Base-by-base conservation (phyloP, 192 early-diverging fungal genomes). In the Coemansia sp. region DNA sequence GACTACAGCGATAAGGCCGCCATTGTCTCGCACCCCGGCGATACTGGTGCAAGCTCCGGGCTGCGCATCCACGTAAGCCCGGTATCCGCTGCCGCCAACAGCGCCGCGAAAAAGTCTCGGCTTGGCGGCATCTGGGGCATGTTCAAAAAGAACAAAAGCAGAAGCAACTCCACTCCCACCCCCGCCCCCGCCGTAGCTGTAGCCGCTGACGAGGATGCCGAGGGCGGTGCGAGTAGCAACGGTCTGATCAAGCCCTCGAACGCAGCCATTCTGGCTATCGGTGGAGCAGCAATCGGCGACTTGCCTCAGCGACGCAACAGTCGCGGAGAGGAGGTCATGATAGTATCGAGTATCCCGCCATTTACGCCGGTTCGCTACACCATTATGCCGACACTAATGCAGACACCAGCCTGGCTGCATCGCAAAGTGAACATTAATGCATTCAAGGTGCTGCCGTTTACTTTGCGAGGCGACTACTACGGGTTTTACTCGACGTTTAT, bases 401-500 rank as follows among this genome's bases (percentile, higher is more conserved):
- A 83, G 66, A 77, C 80, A 0, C 80, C 80, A 0, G 80, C 80
- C 1, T 75, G 80, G 2, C 46, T 83, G 65, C 63, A 50, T 18
- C 74, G 76, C 35, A 71, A 78, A 36, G 69, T 69, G 5, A 83
- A 83, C 59, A 73, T 77, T n/a, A 74, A 64, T 34, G 74, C 80
- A 3, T 83, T 83, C 56, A 74, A 77, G 57, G 71, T 70, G 34
- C 59, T 83, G 65, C 80, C 80, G 33, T 83, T 83, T 69, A 76
- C 80, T 2, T 42, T 83, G 63, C 82, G 82, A 26, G 73, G 76
- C 33, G 76, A 83, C 24, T 83, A 76, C 68, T 82, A 84, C 21
- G 83, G 79, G 20, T 84, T 84, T 59, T 84, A 84, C 48, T 73
- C 74, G 45, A 81, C 75, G 9, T 81, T 81, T 58, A 84, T 84